phyloP scores from a whole-genome alignment of 495 filamentous ascomycete species.

The Aspergillus cristatus region DNA sequence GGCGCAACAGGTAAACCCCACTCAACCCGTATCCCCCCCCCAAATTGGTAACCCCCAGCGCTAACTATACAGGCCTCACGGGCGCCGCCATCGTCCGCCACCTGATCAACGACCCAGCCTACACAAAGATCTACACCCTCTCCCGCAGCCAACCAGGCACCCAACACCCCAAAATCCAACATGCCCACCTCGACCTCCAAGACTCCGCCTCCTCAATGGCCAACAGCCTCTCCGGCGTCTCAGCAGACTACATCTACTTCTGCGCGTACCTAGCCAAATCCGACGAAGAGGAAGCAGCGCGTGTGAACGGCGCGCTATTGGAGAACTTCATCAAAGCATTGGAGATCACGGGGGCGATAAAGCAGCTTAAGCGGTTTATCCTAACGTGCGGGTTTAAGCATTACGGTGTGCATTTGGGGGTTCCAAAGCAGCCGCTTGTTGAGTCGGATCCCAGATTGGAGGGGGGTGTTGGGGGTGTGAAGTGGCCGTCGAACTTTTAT shows the following conservation, averaged over 20 bases:
- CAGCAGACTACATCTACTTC: conserved; percentile 41
- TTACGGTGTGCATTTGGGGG: conserved; percentile 48
- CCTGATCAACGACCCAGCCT: conserved; percentile 29
- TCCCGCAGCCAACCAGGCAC: conserved; percentile 34
- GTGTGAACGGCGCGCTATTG: conserved; percentile 38
- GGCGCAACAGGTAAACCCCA: conserved; percentile 29
- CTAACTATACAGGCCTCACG: conserved; percentile 26
- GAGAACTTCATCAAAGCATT: conserved; percentile 43
- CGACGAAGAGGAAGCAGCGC: conserved; percentile 31
- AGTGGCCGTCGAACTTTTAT: conserved; percentile 28
- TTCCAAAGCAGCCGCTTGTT: conserved; percentile 32
- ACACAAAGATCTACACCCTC: conserved; percentile 34
- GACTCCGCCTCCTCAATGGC: conserved; percentile 31
- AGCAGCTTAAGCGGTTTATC: conserved; percentile 39
- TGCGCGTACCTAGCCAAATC: conserved; percentile 37
- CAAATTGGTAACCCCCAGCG: too few species aligned
- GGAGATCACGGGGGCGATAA: conserved; percentile 29
- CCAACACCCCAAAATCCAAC: conserved; percentile 31
- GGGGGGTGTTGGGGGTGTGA: conserved; percentile 5
- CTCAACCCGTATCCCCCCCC: background rate
- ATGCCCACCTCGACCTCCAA: conserved; percentile 37
- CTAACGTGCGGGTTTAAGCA: conserved; percentile 47
- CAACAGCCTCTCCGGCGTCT: conserved; percentile 26
- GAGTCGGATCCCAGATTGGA: conserved; percentile 37
- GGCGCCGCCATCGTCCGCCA: conserved; percentile 38